Evolutionary conservation across 495 filamentous ascomycete species (phyloP).

Genomic region (Hyphodiscus hymeniophilus): DNA sequence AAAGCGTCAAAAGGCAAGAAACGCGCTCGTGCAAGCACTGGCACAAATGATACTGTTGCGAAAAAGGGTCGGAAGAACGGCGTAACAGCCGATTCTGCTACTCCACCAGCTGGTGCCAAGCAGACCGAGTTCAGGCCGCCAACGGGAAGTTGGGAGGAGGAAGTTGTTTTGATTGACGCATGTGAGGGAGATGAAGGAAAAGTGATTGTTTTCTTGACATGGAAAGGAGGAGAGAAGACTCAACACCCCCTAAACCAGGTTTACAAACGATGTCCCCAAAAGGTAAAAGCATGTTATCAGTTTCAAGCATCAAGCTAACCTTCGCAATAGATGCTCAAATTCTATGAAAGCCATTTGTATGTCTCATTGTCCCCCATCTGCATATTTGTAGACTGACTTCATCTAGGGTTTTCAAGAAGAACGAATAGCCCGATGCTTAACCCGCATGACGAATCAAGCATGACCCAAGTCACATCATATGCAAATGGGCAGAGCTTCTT

Average conservation of each 20-base stretch:
- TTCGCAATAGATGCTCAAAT: constrained; percentile 45
- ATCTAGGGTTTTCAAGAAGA: constrained; percentile 2
- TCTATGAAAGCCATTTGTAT: constrained; percentile 49
- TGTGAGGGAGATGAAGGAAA: constrained; percentile 43
- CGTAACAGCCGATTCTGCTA: constrained; percentile 22
- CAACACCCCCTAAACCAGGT: constrained; percentile 47
- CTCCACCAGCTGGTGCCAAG: constrained; percentile 29
- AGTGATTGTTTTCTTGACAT: constrained; percentile 42
- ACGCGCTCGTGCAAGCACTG: constrained; percentile 9
- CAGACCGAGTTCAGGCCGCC: constrained; percentile 42
- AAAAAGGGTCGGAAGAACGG: constrained; percentile 39
- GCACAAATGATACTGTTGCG: constrained; percentile 20
- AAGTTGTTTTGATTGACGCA: constrained; percentile 45
- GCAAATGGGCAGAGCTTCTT: too few relatives aligned
- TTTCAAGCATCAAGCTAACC: constrained; percentile 2
- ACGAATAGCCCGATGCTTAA: not conserved
- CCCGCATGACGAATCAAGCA: too few relatives aligned
- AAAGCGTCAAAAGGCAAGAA: constrained; percentile 24
- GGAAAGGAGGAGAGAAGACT: constrained; percentile 51
- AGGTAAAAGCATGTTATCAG: constrained; percentile 29
- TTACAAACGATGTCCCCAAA: constrained; percentile 52
- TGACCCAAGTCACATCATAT: too few relatives aligned
- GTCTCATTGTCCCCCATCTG: not conserved
- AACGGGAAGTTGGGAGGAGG: constrained; percentile 49
- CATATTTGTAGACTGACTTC: not conserved